phyloP scores from a whole-genome alignment of 305 asterid genomes.

The Coffea humblotiana region DNA sequence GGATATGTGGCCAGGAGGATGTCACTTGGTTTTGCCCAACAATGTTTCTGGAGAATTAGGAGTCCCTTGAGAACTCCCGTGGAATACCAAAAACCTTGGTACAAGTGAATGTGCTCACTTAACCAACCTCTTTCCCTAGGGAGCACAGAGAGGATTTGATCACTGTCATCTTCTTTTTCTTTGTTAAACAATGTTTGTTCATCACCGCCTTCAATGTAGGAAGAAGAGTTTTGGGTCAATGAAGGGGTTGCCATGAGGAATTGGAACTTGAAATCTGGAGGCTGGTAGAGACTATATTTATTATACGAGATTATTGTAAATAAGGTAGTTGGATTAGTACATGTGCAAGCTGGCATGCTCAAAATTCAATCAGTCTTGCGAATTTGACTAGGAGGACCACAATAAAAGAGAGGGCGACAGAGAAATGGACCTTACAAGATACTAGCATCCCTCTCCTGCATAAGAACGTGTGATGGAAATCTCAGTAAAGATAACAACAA shows the following conservation, averaged over 20 bases:
- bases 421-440: too few species aligned
- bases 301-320: background rate
- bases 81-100: conserved; percentile 28
- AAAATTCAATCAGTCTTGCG: background rate
- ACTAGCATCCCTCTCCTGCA: too few species aligned
- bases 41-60: conserved; percentile 20
- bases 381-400: background rate
- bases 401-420: background rate
- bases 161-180: background rate
- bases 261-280: background rate
- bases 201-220: background rate
- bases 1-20: conserved; percentile 24
- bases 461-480: too few species aligned
- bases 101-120: conserved; percentile 17
- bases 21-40: conserved; percentile 20
- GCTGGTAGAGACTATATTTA: background rate
- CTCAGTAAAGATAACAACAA: too few species aligned
- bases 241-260: conserved; percentile 4
- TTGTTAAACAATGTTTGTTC: background rate
- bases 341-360: background rate
- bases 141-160: conserved; percentile 1
- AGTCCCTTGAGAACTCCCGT: conserved; percentile 20
- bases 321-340: background rate
- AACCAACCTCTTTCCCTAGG: conserved; percentile 24
- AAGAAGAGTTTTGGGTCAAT: background rate